These are phyloP conservation scores for Cerioporus squamosus DNA, from an alignment of 1,284 basidiomycete species.

Conservation along the genomic window DNA sequence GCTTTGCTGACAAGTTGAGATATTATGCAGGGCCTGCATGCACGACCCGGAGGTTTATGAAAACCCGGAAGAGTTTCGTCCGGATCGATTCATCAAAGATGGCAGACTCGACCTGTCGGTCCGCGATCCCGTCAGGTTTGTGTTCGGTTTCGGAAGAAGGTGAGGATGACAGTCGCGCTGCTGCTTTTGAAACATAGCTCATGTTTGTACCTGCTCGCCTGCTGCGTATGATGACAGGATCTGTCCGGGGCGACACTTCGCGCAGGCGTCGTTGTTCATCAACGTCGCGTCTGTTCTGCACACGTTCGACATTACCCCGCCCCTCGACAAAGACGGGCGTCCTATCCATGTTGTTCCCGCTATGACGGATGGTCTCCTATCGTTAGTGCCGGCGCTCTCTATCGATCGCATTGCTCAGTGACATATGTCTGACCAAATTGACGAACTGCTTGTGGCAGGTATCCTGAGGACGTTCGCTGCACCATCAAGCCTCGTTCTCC, in stretches of 20 bases:
- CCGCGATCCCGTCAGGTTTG: conserved; percentile 1
- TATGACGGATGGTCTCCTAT: background rate
- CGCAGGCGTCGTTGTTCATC: background rate
- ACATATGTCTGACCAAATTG: no score
- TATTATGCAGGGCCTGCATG: conserved; percentile 1
- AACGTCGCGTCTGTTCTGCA: conserved; percentile 1
- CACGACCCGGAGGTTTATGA: background rate
- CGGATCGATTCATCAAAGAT: conserved; percentile 5
- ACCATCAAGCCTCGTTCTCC: conserved; percentile 5
- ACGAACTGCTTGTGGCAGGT: no score
- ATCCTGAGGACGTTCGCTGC: conserved; percentile 9
- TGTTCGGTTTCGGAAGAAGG: conserved; percentile 8
- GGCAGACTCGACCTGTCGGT: background rate
- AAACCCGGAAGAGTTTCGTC: background rate
- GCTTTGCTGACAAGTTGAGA: no score
- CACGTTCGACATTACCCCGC: conserved; percentile 1
- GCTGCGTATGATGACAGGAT: background rate
- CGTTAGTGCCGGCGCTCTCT: background rate
- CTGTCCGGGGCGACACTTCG: conserved; percentile 8
- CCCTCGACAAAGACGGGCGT: background rate
- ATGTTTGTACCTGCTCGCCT: no score
- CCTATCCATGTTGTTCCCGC: background rate
- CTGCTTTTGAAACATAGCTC: no score
- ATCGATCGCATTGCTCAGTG: background rate
- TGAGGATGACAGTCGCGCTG: background rate